Evolutionary conservation across 148 eudicot species (phyloP).

Genomic region (Nyssa sinensis): DNA sequence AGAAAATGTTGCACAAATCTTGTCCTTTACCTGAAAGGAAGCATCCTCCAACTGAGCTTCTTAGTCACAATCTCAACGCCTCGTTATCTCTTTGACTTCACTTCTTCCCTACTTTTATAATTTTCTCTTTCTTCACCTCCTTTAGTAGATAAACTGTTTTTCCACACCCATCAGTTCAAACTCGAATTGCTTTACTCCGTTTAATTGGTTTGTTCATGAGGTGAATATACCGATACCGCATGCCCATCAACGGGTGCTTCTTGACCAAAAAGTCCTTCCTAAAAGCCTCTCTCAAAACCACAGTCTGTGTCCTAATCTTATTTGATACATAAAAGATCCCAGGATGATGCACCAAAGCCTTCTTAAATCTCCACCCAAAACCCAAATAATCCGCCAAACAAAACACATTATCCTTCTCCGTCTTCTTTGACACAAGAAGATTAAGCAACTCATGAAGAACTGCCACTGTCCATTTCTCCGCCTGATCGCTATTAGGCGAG

Average conservation of each 20-base stretch:
- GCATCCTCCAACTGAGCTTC: neutral
- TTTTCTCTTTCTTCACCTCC: constrained; percentile 4
- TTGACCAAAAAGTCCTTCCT: constrained; percentile 54
- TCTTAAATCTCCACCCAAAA: constrained; percentile 62
- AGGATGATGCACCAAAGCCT: constrained; percentile 68
- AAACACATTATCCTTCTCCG: constrained; percentile 50
- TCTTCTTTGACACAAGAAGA: constrained; percentile 67
- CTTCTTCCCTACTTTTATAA: neutral
- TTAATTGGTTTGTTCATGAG: constrained; percentile 63
- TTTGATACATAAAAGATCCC: constrained; percentile 80
- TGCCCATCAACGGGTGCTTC: constrained; percentile 64
- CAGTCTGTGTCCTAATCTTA: constrained; percentile 76
- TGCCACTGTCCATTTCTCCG: constrained; percentile 69
- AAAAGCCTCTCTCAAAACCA: constrained; percentile 72
- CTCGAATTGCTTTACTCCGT: constrained; percentile 24
- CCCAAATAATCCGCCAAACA: constrained; percentile 66
- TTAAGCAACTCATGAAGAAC: constrained; percentile 68
- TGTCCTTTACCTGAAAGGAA: neutral
- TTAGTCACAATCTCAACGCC: neutral
- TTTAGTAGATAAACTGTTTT: constrained; percentile 11
- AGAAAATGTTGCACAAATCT: neutral
- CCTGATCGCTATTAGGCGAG: constrained; percentile 56
- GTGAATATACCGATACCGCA: constrained; percentile 61
- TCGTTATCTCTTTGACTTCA: neutral
- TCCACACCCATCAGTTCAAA: constrained; percentile 4